A percentile compares a stretch with the other conserved stretches of the same genome.
These are phyloP conservation scores for Nitzschia sp. DNA, from an alignment of 108 stramenopile genomes.

Conservation along the genomic window DNA sequence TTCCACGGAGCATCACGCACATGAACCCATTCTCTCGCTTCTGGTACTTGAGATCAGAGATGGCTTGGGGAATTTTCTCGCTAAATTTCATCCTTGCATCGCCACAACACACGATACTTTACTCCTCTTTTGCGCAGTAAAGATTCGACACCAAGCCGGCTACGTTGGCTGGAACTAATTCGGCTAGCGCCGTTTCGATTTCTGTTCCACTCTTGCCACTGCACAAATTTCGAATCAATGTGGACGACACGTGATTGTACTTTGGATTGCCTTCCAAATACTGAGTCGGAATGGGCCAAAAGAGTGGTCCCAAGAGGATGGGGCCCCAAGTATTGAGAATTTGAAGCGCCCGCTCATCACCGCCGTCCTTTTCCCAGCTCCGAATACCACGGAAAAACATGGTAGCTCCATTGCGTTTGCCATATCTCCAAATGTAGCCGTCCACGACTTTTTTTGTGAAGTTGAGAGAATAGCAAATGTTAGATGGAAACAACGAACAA, in stretches of 20 bases:
- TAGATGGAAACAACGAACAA: neutral
- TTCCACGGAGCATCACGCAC: neutral
- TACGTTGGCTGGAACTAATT: constrained; percentile 12
- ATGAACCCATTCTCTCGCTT: neutral
- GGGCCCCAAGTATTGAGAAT: constrained; percentile 77
- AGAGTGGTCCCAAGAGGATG: constrained; percentile 49
- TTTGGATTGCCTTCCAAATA: constrained; percentile 82
- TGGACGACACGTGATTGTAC: constrained; percentile 80
- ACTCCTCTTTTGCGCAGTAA: constrained; percentile 5
- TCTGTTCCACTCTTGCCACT: constrained; percentile 18
- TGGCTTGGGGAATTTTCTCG: neutral
- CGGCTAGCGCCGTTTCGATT: constrained; percentile 2
- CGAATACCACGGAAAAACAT: constrained; percentile 84
- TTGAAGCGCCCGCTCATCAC: constrained; percentile 70
- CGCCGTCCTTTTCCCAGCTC: constrained; percentile 82
- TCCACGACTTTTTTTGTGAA: constrained; percentile 48
- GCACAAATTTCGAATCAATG: constrained; percentile 65
- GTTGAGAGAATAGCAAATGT: neutral
- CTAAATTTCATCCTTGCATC: neutral
- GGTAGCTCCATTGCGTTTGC: constrained; percentile 51
- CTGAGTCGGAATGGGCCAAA: constrained; percentile 67
- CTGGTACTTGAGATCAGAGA: neutral
- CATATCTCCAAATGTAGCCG: constrained; percentile 88
- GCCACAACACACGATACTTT: neutral
- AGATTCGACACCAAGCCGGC: constrained; percentile 12